phyloP scores from a whole-genome alignment of 1,284 basidiomycete genomes.

The Polyporus tsugae region DNA sequence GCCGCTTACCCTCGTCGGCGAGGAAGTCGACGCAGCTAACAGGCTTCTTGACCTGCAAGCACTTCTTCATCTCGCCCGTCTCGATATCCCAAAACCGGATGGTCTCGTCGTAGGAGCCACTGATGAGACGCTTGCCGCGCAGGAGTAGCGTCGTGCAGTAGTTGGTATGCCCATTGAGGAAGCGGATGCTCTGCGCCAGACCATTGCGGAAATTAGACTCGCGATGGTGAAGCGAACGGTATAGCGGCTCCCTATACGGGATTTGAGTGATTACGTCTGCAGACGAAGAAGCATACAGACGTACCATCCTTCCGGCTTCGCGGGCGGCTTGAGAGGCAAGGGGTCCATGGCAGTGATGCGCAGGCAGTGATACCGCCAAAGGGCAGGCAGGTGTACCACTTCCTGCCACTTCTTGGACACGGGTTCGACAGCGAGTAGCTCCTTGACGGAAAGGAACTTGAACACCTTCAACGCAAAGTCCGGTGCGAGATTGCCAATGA shows the following conservation, averaged over 20 bases:
- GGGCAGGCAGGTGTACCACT: slow-evolving; percentile 71
- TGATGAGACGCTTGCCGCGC: slow-evolving; percentile 82
- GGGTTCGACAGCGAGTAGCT: slow-evolving; percentile 67
- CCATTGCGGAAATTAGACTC: slow-evolving; percentile 86
- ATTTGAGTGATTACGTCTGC: neutral
- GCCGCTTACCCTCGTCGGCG: slow-evolving; percentile 60
- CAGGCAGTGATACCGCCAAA: slow-evolving; percentile 84
- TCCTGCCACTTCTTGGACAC: slow-evolving; percentile 82
- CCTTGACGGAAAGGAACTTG: slow-evolving; percentile 66
- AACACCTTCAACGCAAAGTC: slow-evolving; percentile 74
- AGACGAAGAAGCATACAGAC: slow-evolving; percentile 24
- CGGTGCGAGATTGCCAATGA: slow-evolving; percentile 78
- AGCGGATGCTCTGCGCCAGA: slow-evolving; percentile 78
- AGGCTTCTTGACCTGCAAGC: slow-evolving; percentile 83
- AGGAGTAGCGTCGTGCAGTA: slow-evolving; percentile 89
- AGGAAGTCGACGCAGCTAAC: slow-evolving; percentile 92
- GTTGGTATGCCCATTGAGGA: slow-evolving; percentile 86
- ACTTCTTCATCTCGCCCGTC: slow-evolving; percentile 83
- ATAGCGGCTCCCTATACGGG: slow-evolving; percentile 71
- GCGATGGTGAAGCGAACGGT: slow-evolving; percentile 84
- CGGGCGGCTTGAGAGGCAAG: slow-evolving; percentile 65
- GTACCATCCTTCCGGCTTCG: slow-evolving; percentile 76
- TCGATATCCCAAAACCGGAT: slow-evolving; percentile 90
- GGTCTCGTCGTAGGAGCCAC: slow-evolving; percentile 91
- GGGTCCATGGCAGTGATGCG: slow-evolving; percentile 81